Evolutionary conservation across 768 basidiomycete species (phyloP), one percentile per base, ranked within the genome.

Genomic region (Mycena leptocephala): DNA sequence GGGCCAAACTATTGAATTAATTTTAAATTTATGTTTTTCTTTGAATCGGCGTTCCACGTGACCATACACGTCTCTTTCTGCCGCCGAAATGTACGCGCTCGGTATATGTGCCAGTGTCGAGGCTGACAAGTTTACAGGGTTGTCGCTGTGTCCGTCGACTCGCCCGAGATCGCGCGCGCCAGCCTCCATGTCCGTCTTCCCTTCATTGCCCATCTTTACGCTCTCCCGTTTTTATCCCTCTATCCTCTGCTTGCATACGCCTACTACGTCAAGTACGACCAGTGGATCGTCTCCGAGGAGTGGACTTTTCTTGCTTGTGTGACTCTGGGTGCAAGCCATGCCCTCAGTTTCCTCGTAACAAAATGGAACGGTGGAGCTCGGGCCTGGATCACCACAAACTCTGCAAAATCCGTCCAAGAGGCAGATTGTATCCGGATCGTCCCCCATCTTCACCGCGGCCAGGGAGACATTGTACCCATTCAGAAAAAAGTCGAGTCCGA

Each of bases 261-360:
- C 26, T 99, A 99, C 88, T 96, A 94, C 80, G 84, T 97, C 85
- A 94, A 91, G 84, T 98, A 99, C 84, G 96, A 98, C 80, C 87
- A 93, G 76, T 98, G 96, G 95, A 87, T 99, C 69, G 90, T 93
- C 81, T 96, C 95, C 72, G 97, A 98, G 85, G 98, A 99, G 83
- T 99, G 97, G 97, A 98, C 98, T 0, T 99, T 99, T 83, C 91
- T 99, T 26, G 95, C 95, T 43, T 97, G 95, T 78, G 94, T 97
- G 18, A 86, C 92, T 4, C 90, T 99, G 10, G 95, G 95, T 26
- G 94, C 92, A 8, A 92, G 95, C 2, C 98, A 99, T 83, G 96
- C 97, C 4, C 90, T 99, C 71, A 97, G 95, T 81, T 99, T 97
- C 85, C 88, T 99, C 56, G 88, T 95, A 16, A 99, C 98, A 0